phyloP scores from a whole-genome alignment of 257 asterid genomes.

The Solanum acaule region DNA sequence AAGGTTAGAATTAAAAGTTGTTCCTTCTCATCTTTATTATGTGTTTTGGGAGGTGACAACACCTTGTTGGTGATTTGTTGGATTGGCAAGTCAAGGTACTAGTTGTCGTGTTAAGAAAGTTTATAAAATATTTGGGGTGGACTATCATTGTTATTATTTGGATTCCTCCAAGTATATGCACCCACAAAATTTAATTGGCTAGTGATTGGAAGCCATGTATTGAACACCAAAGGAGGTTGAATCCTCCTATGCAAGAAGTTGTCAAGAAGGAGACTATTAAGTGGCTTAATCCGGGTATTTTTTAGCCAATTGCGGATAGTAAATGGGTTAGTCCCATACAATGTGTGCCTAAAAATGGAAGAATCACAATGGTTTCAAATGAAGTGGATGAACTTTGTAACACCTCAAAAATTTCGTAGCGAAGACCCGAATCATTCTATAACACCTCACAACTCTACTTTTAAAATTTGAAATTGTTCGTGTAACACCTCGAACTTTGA shows the following conservation, averaged over 20 bases:
- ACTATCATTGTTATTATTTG: no score
- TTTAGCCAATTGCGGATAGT: no score
- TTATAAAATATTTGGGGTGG: no score
- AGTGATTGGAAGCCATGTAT: not conserved
- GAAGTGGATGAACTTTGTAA: not conserved
- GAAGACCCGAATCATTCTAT: no score
- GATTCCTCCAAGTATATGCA: not conserved
- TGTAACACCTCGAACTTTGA: no score
- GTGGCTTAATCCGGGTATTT: not conserved
- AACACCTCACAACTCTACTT: no score
- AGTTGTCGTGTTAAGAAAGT: no score
- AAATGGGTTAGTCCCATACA: not conserved
- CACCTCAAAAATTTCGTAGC: no score
- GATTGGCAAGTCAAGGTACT: no score
- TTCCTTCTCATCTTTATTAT: not conserved
- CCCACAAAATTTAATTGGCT: not conserved
- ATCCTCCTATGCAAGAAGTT: not conserved
- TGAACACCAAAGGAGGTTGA: not conserved
- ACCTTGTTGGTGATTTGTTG: not conserved
- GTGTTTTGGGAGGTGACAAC: not conserved
- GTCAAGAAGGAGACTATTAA: not conserved
- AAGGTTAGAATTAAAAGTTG: not conserved
- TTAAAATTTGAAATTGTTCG: no score
- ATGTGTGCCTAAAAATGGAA: not conserved
- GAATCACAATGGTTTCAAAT: not conserved